Evolutionary conservation across 306 rosid species (phyloP).

Genomic region (Casuarina equisetifolia): DNA sequence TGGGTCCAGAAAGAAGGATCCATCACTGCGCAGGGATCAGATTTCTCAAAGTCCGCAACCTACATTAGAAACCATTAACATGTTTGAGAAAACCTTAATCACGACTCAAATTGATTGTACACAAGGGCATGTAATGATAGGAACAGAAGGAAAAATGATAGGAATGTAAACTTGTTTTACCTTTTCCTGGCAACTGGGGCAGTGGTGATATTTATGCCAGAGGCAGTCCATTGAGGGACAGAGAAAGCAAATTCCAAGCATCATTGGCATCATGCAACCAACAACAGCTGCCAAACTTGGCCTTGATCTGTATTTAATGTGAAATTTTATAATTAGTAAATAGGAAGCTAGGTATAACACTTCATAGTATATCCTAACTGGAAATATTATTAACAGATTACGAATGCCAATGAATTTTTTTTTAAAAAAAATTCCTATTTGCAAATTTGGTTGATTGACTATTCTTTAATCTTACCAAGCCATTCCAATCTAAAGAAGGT

Average conservation of each 20-base stretch:
- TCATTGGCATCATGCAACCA: slow-evolving; percentile 81
- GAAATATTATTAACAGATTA: background rate
- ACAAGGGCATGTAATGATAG: background rate
- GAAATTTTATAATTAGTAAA: background rate
- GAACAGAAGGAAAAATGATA: background rate
- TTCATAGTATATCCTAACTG: background rate
- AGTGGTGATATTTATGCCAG: slow-evolving; percentile 89
- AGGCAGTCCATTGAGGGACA: slow-evolving; percentile 88
- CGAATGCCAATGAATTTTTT: background rate
- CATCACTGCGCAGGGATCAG: slow-evolving; percentile 73
- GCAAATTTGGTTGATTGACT: background rate
- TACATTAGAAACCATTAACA: slow-evolving; percentile 26
- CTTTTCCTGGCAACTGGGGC: slow-evolving; percentile 78
- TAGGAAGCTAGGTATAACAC: background rate
- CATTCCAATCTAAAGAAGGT: background rate
- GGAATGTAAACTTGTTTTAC: slow-evolving; percentile 28
- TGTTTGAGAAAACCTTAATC: background rate
- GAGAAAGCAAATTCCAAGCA: slow-evolving; percentile 87
- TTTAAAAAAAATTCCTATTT: background rate
- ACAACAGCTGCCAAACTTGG: slow-evolving; percentile 72
- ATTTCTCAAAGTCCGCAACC: slow-evolving; percentile 88
- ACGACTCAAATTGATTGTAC: background rate
- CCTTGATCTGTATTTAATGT: slow-evolving; percentile 56
- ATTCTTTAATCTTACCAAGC: background rate
- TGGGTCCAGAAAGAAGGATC: slow-evolving; percentile 87